These are phyloP conservation scores for Penicillium sp. DNA, from an alignment of 2,329 filamentous ascomycete species.

Conservation along the genomic window DNA sequence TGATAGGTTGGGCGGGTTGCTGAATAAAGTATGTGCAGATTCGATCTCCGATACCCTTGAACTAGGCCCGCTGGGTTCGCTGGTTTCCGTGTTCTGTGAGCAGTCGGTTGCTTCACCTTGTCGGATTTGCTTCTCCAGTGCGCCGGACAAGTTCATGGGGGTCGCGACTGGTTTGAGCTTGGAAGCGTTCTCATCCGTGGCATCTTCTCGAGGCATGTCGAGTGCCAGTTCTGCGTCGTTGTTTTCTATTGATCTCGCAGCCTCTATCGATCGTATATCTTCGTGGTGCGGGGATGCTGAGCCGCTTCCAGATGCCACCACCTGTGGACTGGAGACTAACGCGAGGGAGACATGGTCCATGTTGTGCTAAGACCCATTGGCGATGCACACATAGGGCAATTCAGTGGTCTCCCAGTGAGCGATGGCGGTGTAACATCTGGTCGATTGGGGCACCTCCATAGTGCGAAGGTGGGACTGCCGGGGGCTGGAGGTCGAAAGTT, in stretches of 20 bases:
- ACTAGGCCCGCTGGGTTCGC: not conserved
- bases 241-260: slow-evolving; percentile 5
- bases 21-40: slow-evolving; percentile 33
- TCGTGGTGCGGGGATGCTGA: slow-evolving; percentile 14
- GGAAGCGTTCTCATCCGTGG: slow-evolving; percentile 12
- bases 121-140: slow-evolving; percentile 20
- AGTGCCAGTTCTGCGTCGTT: not conserved
- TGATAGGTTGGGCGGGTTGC: slow-evolving; percentile 45
- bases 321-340: slow-evolving; percentile 22
- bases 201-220: slow-evolving; percentile 1
- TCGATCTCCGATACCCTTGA: slow-evolving; percentile 4
- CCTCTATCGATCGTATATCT: slow-evolving; percentile 9
- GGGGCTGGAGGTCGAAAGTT: slow-evolving; percentile 2
- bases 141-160: slow-evolving; percentile 21
- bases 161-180: slow-evolving; percentile 4
- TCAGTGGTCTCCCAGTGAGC: slow-evolving; percentile 5
- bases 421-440: slow-evolving; percentile 4
- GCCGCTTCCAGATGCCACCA: slow-evolving; percentile 15
- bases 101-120: slow-evolving; percentile 7
- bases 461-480: slow-evolving; percentile 4
- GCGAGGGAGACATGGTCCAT: slow-evolving; percentile 33
- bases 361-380: slow-evolving; percentile 15
- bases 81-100: not conserved
- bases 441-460: slow-evolving; percentile 6
- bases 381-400: slow-evolving; percentile 2